A percentile compares a stretch with the other conserved stretches of the same genome.
Conservation (phyloP, 371 early-diverging fungal species). For the Syncephalis fuscata region DNA sequence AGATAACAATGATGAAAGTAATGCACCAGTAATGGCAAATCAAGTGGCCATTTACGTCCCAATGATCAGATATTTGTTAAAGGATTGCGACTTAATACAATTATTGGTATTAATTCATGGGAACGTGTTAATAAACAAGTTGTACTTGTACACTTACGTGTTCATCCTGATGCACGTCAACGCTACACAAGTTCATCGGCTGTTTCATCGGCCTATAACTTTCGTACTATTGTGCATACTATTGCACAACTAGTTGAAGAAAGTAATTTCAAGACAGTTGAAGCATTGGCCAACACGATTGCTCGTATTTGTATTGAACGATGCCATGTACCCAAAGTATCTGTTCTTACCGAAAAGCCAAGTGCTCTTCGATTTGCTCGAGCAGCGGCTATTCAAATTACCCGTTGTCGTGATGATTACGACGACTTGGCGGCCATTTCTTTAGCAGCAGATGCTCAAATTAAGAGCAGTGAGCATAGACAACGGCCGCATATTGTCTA, state of each 20-base stretch:
- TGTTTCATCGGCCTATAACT: slow-evolving; percentile 48
- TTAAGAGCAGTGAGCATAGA: not conserved
- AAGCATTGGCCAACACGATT: slow-evolving; percentile 59
- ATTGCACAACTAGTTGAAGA: slow-evolving; percentile 52
- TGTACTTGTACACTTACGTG: slow-evolving; percentile 58
- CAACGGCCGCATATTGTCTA: slow-evolving; percentile 23
- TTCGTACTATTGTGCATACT: slow-evolving; percentile 67
- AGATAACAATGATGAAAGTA: slow-evolving; percentile 10
- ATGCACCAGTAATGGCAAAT: slow-evolving; percentile 8
- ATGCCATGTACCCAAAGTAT: slow-evolving; percentile 70
- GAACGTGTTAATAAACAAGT: slow-evolving; percentile 90
- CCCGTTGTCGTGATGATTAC: slow-evolving; percentile 41
- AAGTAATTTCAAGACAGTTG: slow-evolving; percentile 66
- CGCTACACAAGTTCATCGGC: slow-evolving; percentile 20
- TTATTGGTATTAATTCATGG: slow-evolving; percentile 92
- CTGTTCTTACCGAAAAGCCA: slow-evolving; percentile 81
- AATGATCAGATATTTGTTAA: slow-evolving; percentile 58
- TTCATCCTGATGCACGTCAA: slow-evolving; percentile 35
- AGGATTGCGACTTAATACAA: slow-evolving; percentile 57
- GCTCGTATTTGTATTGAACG: slow-evolving; percentile 53
- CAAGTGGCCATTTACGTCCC: slow-evolving; percentile 1
- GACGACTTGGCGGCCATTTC: slow-evolving; percentile 4
- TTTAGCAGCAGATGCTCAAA: not conserved
- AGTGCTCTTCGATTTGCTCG: slow-evolving; percentile 82
- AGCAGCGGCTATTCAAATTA: slow-evolving; percentile 81